phyloP scores from a whole-genome alignment of 108 stramenopile genomes.

The Pseudonitzschia multiseries region DNA sequence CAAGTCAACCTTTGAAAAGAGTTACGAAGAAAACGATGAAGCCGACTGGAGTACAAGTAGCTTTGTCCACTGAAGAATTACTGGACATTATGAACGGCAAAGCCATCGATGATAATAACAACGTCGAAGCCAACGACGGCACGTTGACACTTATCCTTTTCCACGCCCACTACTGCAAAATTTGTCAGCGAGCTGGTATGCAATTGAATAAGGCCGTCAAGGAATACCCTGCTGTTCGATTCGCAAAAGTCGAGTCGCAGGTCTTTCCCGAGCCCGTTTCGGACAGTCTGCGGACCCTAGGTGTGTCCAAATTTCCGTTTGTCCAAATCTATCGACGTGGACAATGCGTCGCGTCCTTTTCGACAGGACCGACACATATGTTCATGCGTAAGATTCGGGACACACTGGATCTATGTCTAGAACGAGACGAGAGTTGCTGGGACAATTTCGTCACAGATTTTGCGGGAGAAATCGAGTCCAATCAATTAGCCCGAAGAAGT shows the following conservation, averaged over 20 bases:
- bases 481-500: slow-evolving; percentile 6
- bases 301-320: slow-evolving; percentile 40
- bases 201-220: slow-evolving; percentile 15
- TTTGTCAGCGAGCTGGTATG: slow-evolving; percentile 34
- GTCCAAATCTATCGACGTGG: slow-evolving; percentile 38
- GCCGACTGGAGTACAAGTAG: background rate
- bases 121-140: background rate
- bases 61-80: background rate
- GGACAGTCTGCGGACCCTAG: slow-evolving; percentile 20
- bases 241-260: slow-evolving; percentile 17
- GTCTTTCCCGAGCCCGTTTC: slow-evolving; percentile 16
- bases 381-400: slow-evolving; percentile 27
- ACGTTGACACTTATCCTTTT: slow-evolving; percentile 17
- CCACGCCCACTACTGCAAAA: slow-evolving; percentile 37
- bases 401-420: slow-evolving; percentile 23
- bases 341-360: slow-evolving; percentile 39
- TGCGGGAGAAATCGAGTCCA: slow-evolving; percentile 17
- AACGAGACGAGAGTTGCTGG: slow-evolving; percentile 29
- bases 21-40: background rate
- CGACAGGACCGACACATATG: slow-evolving; percentile 29
- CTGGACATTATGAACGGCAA: slow-evolving; percentile 9
- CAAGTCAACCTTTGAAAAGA: background rate
- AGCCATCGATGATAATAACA: background rate
- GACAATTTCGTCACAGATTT: slow-evolving; percentile 26
- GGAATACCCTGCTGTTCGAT: slow-evolving; percentile 21